Base-by-base conservation (phyloP, 2,329 filamentous ascomycete species). In the Xylaria sp. region DNA sequence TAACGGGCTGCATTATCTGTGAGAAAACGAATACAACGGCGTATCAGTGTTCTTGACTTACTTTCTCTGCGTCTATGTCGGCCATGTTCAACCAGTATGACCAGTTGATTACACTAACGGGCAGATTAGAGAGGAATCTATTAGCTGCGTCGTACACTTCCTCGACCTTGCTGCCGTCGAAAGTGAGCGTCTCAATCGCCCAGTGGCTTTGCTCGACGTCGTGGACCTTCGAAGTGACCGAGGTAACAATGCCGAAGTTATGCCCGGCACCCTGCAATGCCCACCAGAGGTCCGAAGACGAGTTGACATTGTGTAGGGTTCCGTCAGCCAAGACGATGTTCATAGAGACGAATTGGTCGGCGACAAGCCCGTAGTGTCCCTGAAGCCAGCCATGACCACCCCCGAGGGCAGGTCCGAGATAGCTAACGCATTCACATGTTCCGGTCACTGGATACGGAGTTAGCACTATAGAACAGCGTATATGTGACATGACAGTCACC, bases 341-440 rank as follows among this genome's bases (percentile, higher is more conserved):
- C 12, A 65, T 68, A 9, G 70, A 73, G 36, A 73, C 19, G 24
- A 70, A 54, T 19, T 73, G 70, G 21, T 74, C 72, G 32, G 68
- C 69, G 2, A 62, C 6, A 3, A 72, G 66, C 12, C 72, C 72
- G 57, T 73, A 69, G 27, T 73, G 61, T 4, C 70, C 72, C 50
- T 74, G 71, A 1, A 74, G 71, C 69, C 72, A 73, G 4, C 71
- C 70, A 72, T 82, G 79, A 12, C 85, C 84, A 61, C 85, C 85
- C 7, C 85, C 85, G 2, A 75, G 65, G 0, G 75, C 81, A 42
- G 79, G 83, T 47, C 82, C 85, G 3, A 85, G 69, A 36, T 79
- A 74, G 61, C 85, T 81, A 62, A 85, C 82, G 69, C 85, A 88
- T 75, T 86, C 85, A 71, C 86, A 88, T 6, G 79, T 82, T 36